These are phyloP conservation scores for Candida neerlandica DNA, from an alignment of 1,139 yeast genomes.

Conservation along the genomic window DNA sequence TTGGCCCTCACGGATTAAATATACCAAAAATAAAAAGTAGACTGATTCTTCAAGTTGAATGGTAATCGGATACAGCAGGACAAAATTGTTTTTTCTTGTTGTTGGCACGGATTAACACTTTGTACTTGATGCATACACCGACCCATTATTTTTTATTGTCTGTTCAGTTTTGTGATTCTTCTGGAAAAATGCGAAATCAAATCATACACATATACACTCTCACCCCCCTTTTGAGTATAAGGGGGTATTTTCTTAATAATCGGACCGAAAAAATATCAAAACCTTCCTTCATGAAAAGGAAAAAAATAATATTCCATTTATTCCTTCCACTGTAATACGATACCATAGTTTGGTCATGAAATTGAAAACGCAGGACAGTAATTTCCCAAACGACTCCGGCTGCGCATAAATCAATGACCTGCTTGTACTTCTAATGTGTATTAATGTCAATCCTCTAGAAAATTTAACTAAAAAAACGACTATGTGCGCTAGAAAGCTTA, in stretches of 20 bases:
- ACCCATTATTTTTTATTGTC: not conserved
- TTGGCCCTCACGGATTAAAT: not conserved
- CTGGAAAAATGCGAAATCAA: not conserved
- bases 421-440: not conserved
- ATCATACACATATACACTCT: not conserved
- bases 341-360: no score
- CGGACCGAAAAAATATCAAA: no score
- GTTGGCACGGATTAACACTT: not conserved
- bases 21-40: no score
- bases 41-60: not conserved
- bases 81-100: not conserved
- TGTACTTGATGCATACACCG: constrained; percentile 1
- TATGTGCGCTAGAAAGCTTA: not conserved
- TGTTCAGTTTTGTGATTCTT: not conserved
- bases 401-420: no score
- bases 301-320: no score
- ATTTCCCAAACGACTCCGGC: no score
- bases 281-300: not conserved
- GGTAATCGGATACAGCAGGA: not conserved
- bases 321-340: no score
- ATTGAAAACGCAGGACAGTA: no score
- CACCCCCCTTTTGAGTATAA: not conserved
- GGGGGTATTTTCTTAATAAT: not conserved
- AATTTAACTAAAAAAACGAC: not conserved
- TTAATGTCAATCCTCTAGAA: not conserved